Percentiles rank a stretch among this genome's conserved stretches.
Conservation (phyloP, 352 stramenopile genomes). For the Aphanomyces cochlioides region DNA sequence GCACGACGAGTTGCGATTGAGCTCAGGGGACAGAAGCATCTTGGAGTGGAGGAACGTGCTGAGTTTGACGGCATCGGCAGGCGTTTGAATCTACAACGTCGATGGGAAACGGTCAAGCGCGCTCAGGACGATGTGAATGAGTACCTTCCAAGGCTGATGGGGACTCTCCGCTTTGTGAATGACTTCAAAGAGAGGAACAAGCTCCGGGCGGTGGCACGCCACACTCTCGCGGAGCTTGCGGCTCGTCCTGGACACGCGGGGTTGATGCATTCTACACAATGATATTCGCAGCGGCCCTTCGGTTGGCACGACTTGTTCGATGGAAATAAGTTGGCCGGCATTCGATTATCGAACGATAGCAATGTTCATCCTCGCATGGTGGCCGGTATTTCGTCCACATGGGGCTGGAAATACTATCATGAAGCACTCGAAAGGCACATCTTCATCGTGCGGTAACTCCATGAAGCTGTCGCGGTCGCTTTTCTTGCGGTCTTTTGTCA, state of each 20-base stretch:
- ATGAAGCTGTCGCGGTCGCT: no score
- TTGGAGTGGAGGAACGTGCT: conserved; percentile 66
- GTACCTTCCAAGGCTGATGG: conserved; percentile 29
- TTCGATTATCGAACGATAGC: no score
- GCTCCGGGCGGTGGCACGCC: conserved; percentile 15
- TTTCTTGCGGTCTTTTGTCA: no score
- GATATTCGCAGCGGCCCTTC: no score
- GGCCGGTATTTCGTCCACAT: no score
- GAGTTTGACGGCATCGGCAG: conserved; percentile 54
- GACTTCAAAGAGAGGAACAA: conserved; percentile 26
- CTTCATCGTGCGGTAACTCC: no score
- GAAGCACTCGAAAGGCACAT: no score
- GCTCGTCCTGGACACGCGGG: neutral
- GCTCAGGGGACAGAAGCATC: conserved; percentile 63
- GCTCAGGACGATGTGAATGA: neutral
- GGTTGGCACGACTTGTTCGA: no score
- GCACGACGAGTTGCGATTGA: conserved; percentile 76
- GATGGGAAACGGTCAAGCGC: neutral
- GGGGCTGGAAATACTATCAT: no score
- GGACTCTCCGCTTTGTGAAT: conserved; percentile 25
- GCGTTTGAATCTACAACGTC: conserved; percentile 9
- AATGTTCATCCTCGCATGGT: no score
- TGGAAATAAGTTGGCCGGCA: no score
- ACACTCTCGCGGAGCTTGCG: conserved; percentile 24
- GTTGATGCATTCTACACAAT: neutral